Evolutionary conservation across 305 asterid species (phyloP), one percentile per base, ranked within the genome.

Genomic region (Plantago rigida): DNA sequence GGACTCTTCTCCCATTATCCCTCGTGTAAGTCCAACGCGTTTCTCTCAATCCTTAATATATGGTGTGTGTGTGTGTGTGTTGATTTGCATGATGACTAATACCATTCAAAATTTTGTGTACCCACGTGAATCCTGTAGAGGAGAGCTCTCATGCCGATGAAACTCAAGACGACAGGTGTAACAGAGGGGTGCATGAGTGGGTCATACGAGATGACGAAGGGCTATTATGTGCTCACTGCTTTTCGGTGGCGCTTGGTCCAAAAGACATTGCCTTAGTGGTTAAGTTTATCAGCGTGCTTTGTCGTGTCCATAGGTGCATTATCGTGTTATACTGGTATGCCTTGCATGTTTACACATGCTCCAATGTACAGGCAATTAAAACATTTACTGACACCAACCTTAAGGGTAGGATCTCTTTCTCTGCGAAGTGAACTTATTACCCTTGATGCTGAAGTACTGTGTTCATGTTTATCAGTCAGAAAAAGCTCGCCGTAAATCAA

Each of bases 181-280:
- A 45, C n/a, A 65, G 66, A 67, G 85, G 87, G 72, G 44, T 49
- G 31, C 92, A 84, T 63, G 79, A 76, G 51, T 34, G 77, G 54
- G 13, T 52, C 54, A 3, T 68, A 41, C 13, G 15, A 46, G 87
- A 84, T 0, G 82, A 75, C 13, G 13, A 69, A 44, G 93, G 93
- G 46, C n/a, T 72, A n/a, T 47, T 56, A 17, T 85, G 94, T 42
- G 45, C 13, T 0, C 45, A 41, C 34, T 85, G 94, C 64, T 24
- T 8, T 52, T 65, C 68, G 54, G 76, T 75, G n/a, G 82, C 50
- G 36, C 57, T 62, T 7, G 82, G 53, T 51, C 73, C 81, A 1
- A 81, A 44, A 71, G 71, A 82, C n/a, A 58, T 7, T 79, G 65
- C 85, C 84, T 44, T 47, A 47, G 19, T 71, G 88, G 95, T 77